Evolutionary conservation across 495 filamentous ascomycete species (phyloP).

Genomic region (Neurospora sp.): DNA sequence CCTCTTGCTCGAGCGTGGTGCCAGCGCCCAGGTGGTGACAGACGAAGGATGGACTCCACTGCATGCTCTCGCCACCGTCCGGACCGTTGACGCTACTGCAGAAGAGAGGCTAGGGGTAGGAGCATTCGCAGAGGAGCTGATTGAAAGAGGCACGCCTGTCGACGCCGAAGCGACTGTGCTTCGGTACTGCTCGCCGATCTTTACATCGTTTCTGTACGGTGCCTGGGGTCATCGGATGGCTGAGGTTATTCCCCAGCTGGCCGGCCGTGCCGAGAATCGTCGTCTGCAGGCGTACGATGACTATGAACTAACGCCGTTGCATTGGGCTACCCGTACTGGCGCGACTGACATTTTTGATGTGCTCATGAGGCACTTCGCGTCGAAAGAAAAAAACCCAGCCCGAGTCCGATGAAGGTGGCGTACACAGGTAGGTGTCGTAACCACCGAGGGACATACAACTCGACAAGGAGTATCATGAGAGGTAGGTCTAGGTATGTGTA

Average conservation of each 20-base stretch:
- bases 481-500: background rate
- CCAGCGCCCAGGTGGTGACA: slow-evolving; percentile 3
- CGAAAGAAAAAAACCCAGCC: background rate
- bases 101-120: background rate
- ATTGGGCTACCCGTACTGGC: background rate
- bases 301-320: background rate
- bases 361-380: background rate
- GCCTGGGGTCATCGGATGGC: background rate
- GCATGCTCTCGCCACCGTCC: slow-evolving; percentile 6
- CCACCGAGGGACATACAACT: background rate
- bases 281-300: background rate
- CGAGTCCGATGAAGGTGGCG: background rate
- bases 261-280: background rate
- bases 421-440: background rate
- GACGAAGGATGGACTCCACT: slow-evolving; percentile 15
- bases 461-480: background rate
- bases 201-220: background rate
- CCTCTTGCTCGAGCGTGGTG: slow-evolving; percentile 9
- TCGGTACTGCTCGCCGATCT: background rate
- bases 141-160: slow-evolving; percentile 1
- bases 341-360: background rate
- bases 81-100: background rate
- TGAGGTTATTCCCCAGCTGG: background rate
- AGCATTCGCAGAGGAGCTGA: slow-evolving; percentile 1
- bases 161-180: background rate